Base-by-base conservation (phyloP, 345 rosid species). In the Sapria himalayana region DNA sequence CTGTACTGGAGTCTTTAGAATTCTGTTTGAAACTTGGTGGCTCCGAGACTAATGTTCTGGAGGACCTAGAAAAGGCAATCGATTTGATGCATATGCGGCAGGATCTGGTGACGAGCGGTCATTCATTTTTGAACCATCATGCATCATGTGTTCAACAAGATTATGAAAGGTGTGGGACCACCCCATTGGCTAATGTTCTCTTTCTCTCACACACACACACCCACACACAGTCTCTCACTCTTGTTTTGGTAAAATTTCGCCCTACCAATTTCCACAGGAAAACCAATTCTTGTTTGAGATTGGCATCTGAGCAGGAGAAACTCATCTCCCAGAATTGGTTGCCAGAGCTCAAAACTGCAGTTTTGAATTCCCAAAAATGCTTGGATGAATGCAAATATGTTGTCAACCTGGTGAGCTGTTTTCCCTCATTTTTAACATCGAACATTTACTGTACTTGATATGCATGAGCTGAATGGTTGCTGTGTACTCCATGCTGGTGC, bases 91-190 rank as follows among this genome's bases (percentile, higher is more conserved):
- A 86, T 57, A 59, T 58, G 48, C 70, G 76, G 40, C 69, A 66
- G 50, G 89, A 78, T 69, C 79, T 86, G 22, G 85, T 75, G 52
- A 94, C 81, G 63, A 81, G 92, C 64, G 91, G 95, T 17, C 78
- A 60, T 67, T 39, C 84, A 29, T 56, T 78, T 42, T 58, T 75
- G 53, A 74, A 75, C 46, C 86, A 81, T 50, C 86, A 81, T 50
- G 94, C 96, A 25, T 75, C 71, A 47, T 70, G 55, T 29, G 76
- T 84, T 38, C 81, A 77, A 55, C 92, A 85, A 65, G 93, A 81
- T 52, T 81, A 78, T 49, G 84, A 76, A 58, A 85, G 84, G 94
- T 85, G 66, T 49, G 48, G 19, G 19, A 3, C 39, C 29, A 15
- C 18, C 13, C 29, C 27, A 39, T 34, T 34, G 39, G 22, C 4